Evolutionary conservation across 2,329 filamentous ascomycete species (phyloP), one percentile per base, ranked within the genome.

Genomic region (Diaporthe citriasiana): DNA sequence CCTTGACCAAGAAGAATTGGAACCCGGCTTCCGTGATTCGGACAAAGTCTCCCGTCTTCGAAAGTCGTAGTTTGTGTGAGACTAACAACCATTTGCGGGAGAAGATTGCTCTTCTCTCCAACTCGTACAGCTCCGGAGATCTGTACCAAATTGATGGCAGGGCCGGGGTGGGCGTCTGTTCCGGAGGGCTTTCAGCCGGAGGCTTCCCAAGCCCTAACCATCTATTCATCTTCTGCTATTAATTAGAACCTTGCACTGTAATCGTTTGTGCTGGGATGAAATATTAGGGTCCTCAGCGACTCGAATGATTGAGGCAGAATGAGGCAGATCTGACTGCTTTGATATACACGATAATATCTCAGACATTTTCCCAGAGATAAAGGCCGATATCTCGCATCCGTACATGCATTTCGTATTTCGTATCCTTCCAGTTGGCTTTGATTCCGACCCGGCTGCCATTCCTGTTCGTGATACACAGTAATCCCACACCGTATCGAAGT

Each of bases 21-120:
- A 82, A 82, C 50, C 80, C 80, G 42, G 84, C 81, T 3, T 82
- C 38, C 4, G 79, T 77, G 70, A 82, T 77, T 4, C 79, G 78
- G 42, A 83, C 77, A 72, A 83, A 84, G 71, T 83, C 81, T 22
- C 83, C 83, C 0, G 81, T 74, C n/a, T 81, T 81, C 19, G 53
- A 59, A 69, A 84, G 83, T n/a, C 82, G 80, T 51, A 78, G 76
- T 3, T 71, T 70, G 71, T 85, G 84, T 25, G 79, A 79, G 15
- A 83, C 74, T 27, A 81, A 79, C 8, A 84, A 73, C 83, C 83
- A 85, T 66, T 79, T 80, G 79, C 82, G 79, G 0, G 81, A 83
- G 76, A 86, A 86, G 57, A 87, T 83, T n/a, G 85, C 82, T 9
- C 84, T 81, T 22, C 84, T 78, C 73, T 86, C 85, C 12, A 86